phyloP scores from a whole-genome alignment of 805 yeast species.

The Teunomyces panamensis region DNA sequence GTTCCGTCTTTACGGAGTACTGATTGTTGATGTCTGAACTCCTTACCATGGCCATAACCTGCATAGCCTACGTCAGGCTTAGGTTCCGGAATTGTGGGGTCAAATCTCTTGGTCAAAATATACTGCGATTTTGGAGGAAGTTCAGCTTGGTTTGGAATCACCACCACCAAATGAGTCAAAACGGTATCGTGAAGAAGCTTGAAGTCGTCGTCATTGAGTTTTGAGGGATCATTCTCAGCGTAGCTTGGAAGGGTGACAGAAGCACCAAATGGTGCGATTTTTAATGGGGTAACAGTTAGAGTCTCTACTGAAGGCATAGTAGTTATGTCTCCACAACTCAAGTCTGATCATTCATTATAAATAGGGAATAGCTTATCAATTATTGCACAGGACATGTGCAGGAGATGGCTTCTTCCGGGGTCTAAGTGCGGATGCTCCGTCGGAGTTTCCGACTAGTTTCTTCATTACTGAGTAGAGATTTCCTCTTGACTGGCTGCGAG shows the following conservation, averaged over 20 bases:
- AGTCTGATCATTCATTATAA: neutral
- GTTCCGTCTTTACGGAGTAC: conserved; percentile 79
- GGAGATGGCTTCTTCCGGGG: neutral
- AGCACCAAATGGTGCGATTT: conserved; percentile 65
- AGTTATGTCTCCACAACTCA: neutral
- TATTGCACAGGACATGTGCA: neutral
- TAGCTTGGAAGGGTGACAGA: conserved; percentile 60
- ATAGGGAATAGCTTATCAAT: conserved; percentile 1
- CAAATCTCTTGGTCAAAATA: conserved; percentile 71
- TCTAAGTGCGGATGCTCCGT: conserved; percentile 3
- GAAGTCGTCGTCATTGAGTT: conserved; percentile 65
- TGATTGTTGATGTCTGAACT: conserved; percentile 49
- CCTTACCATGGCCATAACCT: conserved; percentile 82
- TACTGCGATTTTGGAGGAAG: conserved; percentile 75
- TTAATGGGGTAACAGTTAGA: conserved; percentile 43
- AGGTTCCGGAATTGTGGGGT: conserved; percentile 56
- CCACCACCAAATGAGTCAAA: conserved; percentile 65
- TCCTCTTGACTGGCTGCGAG: neutral
- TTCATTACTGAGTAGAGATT: neutral
- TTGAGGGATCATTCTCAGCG: conserved; percentile 66
- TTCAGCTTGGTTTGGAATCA: conserved; percentile 68
- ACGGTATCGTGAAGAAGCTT: conserved; percentile 59
- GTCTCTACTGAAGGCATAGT: conserved; percentile 8
- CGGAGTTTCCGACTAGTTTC: conserved; percentile 1
- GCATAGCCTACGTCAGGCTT: conserved; percentile 37